These are phyloP conservation scores for Exophiala xenobiotica DNA, from an alignment of 2,329 filamentous ascomycete species.

Conservation along the genomic window DNA sequence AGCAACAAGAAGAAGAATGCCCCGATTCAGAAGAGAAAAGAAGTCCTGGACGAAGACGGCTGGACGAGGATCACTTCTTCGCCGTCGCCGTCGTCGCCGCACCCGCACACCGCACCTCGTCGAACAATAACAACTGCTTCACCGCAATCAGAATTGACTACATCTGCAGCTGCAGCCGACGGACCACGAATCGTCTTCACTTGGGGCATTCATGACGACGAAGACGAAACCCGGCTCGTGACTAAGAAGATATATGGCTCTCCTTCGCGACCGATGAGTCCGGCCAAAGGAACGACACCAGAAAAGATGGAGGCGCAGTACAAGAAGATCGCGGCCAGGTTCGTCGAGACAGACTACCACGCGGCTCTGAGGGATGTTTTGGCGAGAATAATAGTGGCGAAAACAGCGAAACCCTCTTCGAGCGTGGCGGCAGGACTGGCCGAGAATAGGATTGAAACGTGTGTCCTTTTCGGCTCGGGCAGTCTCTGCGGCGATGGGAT, in stretches of 20 bases:
- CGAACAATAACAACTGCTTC: background rate
- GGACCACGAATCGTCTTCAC: background rate
- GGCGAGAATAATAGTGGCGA: background rate
- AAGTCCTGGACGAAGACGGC: conserved; percentile 23
- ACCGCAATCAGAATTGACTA: background rate
- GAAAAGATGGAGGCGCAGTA: conserved; percentile 10
- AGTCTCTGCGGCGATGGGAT: conserved; percentile 22
- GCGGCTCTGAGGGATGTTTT: conserved; percentile 5
- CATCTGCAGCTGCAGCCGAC: too few species aligned
- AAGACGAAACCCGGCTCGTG: background rate
- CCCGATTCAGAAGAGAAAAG: conserved; percentile 12
- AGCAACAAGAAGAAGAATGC: conserved; percentile 16
- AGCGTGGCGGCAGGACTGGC: background rate
- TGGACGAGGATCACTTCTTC: conserved; percentile 21
- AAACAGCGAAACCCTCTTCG: background rate
- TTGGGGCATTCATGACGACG: background rate
- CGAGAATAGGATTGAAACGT: conserved; percentile 7
- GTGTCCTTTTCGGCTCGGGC: conserved; percentile 23
- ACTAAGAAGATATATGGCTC: background rate
- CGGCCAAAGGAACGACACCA: background rate
- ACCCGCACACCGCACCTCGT: background rate
- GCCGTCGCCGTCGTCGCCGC: too few species aligned
- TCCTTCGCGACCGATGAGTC: background rate
- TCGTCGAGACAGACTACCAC: conserved; percentile 9
- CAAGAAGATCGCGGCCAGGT: conserved; percentile 6